Base-by-base conservation (phyloP, 345 rosid genomes). In the Linum lewisii region DNA sequence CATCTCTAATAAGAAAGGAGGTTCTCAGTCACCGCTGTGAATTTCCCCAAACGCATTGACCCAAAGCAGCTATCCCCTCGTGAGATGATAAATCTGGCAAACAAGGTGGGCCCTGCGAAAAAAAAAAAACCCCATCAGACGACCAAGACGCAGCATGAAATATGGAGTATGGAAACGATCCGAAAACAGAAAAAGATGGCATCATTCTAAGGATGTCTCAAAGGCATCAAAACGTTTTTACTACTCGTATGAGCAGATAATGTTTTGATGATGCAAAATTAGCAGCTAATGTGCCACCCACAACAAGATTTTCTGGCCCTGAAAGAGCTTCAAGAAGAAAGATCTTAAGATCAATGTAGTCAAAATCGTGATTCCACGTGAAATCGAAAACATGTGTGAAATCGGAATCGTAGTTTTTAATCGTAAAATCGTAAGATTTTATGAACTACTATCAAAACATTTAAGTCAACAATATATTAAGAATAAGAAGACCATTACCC, bases 31-130 rank as follows among this genome's bases (percentile, higher is more conserved):
- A 86, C 97, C 74, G 57, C 69, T 8, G 95, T 74, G 61, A 86
- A 90, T 65, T 90, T 90, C 49, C 97, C 97, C 58, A 90, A 73
- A 51, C 82, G 81, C 69, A 90, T 29, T 63, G 92, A 75, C 62
- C 82, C 79, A 85, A 51, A 64, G 65, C 57, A 71, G 64, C 68
- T 32, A 63, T 66, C 66, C 66, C 73, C 2, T 81, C 82, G 44
- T 62, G 42, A 38, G 92, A 73, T 66, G 81, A 54, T 66, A 80
- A 73, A 64, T 76, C 74, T n/a, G 95, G 95, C 56, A 90, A 80
- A 77, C 95, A 82, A 23, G 95, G 92, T 1, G 74, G 90, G 8
- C 78, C 67, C 95, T 90, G 69, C 75, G 68, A 56, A 73, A 73
- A 63, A 16, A n/a, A 11, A 42, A 7, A 42, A 6, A 16, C 47